phyloP scores from a whole-genome alignment of 2,329 filamentous ascomycete species.

The Scedosporium aurantiacum region DNA sequence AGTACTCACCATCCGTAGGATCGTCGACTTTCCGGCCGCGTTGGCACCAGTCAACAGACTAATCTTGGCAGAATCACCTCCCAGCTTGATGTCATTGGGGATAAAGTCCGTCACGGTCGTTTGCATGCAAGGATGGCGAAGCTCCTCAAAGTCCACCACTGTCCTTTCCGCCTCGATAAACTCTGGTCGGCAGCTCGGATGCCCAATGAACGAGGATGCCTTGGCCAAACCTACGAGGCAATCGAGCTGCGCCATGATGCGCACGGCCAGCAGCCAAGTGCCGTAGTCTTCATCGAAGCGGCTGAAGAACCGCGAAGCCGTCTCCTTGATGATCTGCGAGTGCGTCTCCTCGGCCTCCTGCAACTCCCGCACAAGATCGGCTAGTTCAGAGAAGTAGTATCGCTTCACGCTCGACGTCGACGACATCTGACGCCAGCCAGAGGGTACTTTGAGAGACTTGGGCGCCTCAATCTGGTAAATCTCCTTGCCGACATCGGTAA shows the following conservation, averaged over 20 bases:
- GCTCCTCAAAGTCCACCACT: slow-evolving; percentile 80
- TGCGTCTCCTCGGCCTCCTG: slow-evolving; percentile 94
- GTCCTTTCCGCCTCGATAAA: slow-evolving; percentile 80
- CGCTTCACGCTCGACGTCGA: slow-evolving; percentile 82
- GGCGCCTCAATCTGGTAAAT: slow-evolving; percentile 93
- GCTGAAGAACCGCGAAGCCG: slow-evolving; percentile 69
- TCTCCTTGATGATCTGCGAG: slow-evolving; percentile 79
- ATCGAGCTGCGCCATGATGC: slow-evolving; percentile 83
- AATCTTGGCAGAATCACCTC: slow-evolving; percentile 71
- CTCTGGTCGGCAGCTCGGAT: slow-evolving; percentile 78
- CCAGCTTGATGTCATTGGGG: slow-evolving; percentile 83
- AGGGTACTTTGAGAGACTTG: slow-evolving; percentile 73
- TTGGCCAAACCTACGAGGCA: slow-evolving; percentile 89
- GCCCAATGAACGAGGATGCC: slow-evolving; percentile 70
- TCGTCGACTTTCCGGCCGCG: slow-evolving; percentile 91
- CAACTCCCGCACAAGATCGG: slow-evolving; percentile 69
- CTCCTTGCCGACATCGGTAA: slow-evolving; percentile 85
- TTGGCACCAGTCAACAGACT: slow-evolving; percentile 91
- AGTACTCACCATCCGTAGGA: slow-evolving; percentile 73
- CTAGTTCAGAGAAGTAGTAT: slow-evolving; percentile 83
- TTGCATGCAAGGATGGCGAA: slow-evolving; percentile 91
- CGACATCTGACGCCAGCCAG: slow-evolving; percentile 92
- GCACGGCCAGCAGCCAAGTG: slow-evolving; percentile 80
- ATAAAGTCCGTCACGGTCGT: slow-evolving; percentile 89
- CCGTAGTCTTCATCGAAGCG: slow-evolving; percentile 82